Evolutionary conservation across 2,329 filamentous ascomycete species (phyloP), one percentile per base, ranked within the genome.

Genomic region (Apiospora pterosperma): DNA sequence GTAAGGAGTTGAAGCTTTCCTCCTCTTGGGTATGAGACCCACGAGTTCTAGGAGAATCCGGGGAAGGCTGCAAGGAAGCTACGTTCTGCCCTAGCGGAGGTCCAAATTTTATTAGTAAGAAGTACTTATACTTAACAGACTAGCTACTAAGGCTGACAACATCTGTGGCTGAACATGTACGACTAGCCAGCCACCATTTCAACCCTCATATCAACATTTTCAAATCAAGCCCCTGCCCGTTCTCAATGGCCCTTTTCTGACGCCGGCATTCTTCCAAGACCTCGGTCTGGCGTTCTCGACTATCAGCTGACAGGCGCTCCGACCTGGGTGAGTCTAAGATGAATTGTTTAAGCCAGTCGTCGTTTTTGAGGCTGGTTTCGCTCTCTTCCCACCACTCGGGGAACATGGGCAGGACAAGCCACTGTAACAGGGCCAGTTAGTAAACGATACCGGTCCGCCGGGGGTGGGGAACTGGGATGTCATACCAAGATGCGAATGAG

Each of bases 331-430:
- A 71, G 48, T 74, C 71, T 36, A 71, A 61, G 28, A 71, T 67
- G 55, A 74, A 74, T 14, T 67, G 65, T 25, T 61, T 36, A 2
- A 70, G 58, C 70, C 70, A 74, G 58, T 69, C 65, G 21, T 67
- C 62, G 42, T 48, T 61, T 21, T n/a, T 52, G 7, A 74, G 42
- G 41, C 66, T 70, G 11, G 55, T 19, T 36, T 70, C 65, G 64
- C 68, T 70, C 60, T 74, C 72, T 16, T 67, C 21, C 71, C 71
- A 74, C 12, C 67, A 66, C 1, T 62, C 64, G 2, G 4, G 14
- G 31, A 44, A 68, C 11, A 70, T 59, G 0, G 70, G 71, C 1
- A 74, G 63, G 16, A 69, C 52, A 19, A 67, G 31, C 44, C 68
- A 61, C 14, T 73, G 64, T 23, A 73, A 64, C 6, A 65, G 62